phyloP scores from a whole-genome alignment of 2,329 filamentous ascomycete genomes.

The Cercospora sojina region DNA sequence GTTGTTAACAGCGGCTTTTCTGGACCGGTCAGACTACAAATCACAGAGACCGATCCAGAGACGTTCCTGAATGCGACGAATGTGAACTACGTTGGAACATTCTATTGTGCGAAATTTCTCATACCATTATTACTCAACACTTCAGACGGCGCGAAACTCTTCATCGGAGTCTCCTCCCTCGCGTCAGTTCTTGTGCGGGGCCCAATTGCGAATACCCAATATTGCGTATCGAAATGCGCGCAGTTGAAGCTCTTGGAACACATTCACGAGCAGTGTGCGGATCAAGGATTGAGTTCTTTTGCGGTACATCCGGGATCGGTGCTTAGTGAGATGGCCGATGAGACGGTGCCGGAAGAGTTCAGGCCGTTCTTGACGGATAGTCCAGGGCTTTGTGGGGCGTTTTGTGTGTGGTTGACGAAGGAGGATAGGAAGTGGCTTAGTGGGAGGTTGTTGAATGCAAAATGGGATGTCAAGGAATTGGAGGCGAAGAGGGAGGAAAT shows the following conservation, averaged over 20 bases:
- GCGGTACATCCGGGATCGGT: slow-evolving; percentile 43
- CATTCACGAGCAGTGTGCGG: slow-evolving; percentile 39
- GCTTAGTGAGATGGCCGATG: slow-evolving; percentile 38
- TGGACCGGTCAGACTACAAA: slow-evolving; percentile 23
- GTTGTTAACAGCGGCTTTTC: slow-evolving; percentile 32
- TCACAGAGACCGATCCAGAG: slow-evolving; percentile 28
- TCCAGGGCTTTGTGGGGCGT: slow-evolving; percentile 36
- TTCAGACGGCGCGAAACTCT: slow-evolving; percentile 29
- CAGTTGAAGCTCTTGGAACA: slow-evolving; percentile 43
- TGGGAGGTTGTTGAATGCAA: slow-evolving; percentile 40
- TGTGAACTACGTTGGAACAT: slow-evolving; percentile 35
- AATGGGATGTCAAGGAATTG: slow-evolving; percentile 42
- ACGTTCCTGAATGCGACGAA: slow-evolving; percentile 29
- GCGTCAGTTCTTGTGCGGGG: slow-evolving; percentile 38
- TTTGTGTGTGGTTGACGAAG: slow-evolving; percentile 39
- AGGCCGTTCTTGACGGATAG: slow-evolving; percentile 33
- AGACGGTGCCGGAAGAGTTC: slow-evolving; percentile 37
- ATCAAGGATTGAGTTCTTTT: slow-evolving; percentile 33
- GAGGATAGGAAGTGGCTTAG: slow-evolving; percentile 39
- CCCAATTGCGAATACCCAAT: slow-evolving; percentile 43
- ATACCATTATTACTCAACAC: slow-evolving; percentile 28
- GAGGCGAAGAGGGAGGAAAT: slow-evolving; percentile 38
- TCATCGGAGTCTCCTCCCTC: slow-evolving; percentile 40
- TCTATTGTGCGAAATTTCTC: slow-evolving; percentile 34
- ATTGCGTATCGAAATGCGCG: slow-evolving; percentile 42